A percentile compares a stretch with the other conserved stretches of the same genome.
Evolutionary conservation across 495 filamentous ascomycete species (phyloP).

Genomic region (Podospora fimiseda): DNA sequence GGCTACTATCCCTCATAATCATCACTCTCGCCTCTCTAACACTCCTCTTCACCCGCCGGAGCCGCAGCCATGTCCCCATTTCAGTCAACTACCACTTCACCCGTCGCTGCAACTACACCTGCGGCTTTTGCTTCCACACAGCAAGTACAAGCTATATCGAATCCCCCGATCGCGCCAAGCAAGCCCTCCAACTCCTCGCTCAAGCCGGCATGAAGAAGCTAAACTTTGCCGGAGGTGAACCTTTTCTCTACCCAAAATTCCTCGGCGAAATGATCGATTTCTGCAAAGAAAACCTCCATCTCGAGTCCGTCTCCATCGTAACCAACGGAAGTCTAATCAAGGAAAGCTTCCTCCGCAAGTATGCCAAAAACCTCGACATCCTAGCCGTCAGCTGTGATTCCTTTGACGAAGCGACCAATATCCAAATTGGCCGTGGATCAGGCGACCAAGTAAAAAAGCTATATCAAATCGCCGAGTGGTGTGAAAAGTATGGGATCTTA

Average conservation of each 20-base stretch:
- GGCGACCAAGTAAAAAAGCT: conserved; percentile 42
- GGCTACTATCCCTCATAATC: not conserved
- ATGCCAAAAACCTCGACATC: conserved; percentile 46
- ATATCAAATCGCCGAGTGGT: conserved; percentile 38
- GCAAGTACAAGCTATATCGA: conserved; percentile 32
- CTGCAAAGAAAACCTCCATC: conserved; percentile 44
- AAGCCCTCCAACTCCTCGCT: conserved; percentile 40
- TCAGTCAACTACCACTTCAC: conserved; percentile 48
- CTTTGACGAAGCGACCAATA: conserved; percentile 49
- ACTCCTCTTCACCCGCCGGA: conserved; percentile 17
- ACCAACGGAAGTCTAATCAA: conserved; percentile 15
- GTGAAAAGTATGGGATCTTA: conserved; percentile 41
- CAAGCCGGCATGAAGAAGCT: conserved; percentile 52
- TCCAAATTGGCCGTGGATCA: conserved; percentile 44
- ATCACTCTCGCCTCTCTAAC: not conserved
- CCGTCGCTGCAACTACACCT: conserved; percentile 46
- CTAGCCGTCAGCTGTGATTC: conserved; percentile 53
- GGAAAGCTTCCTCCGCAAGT: conserved; percentile 36
- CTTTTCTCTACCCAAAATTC: conserved; percentile 43
- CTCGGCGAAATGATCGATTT: conserved; percentile 43
- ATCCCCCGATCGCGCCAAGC: conserved; percentile 33
- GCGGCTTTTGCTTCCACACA: conserved; percentile 56
- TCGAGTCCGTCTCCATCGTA: conserved; percentile 26
- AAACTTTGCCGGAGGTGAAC: conserved; percentile 57
- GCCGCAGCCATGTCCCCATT: conserved; percentile 23